Evolutionary conservation across 306 rosid genomes (phyloP), one percentile per base, ranked within the genome.

Genomic region (Fagus sylvatica): DNA sequence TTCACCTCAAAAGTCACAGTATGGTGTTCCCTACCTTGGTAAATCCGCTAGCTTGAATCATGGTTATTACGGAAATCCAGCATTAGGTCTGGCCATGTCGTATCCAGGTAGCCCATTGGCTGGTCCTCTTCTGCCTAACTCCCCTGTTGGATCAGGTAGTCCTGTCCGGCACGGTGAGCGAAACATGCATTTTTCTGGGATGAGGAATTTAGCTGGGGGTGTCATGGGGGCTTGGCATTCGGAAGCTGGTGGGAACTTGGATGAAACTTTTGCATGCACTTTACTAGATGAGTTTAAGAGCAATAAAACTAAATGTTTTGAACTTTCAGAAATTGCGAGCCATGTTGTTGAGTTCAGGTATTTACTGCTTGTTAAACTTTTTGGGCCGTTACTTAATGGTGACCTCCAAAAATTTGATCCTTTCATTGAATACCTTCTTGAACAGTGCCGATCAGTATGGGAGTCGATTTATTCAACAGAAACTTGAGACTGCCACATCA

Each of bases 381-480:
- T 39, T 81, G 39, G 76, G 17, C 7, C 53, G 33, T 78, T 1
- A n/a, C 54, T 41, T 19, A 22, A 74, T 60, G 81, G 22, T 10
- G 82, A 15, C 75, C 70, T 75, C 41, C 19, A 40, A n/a, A 22
- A 71, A 39, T 37, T 53, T 43, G 71, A 59, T 66, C 49, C 30
- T 60, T 74, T 66, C 3, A 30, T 40, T 76, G 41, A 43, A 4
- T 56, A 43, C 46, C 48, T 37, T 82, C n/a, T 22, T 87, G 66
- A 81, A 74, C 86, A 94, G 98, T 84, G 93, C 91, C 6, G 97
- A 91, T 88, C 98, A 94, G 76, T 94, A 94, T 69, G 98, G 96
- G 59, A 94, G 98, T 76, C 91, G 92, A 15, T 94, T 92, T 78
- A 94, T 94, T 73, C 98, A 94, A 79, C 98, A 93, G 79, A 93